Evolutionary conservation across 2,329 filamentous ascomycete species (phyloP).

Genomic region (Chaetomium strumarium): DNA sequence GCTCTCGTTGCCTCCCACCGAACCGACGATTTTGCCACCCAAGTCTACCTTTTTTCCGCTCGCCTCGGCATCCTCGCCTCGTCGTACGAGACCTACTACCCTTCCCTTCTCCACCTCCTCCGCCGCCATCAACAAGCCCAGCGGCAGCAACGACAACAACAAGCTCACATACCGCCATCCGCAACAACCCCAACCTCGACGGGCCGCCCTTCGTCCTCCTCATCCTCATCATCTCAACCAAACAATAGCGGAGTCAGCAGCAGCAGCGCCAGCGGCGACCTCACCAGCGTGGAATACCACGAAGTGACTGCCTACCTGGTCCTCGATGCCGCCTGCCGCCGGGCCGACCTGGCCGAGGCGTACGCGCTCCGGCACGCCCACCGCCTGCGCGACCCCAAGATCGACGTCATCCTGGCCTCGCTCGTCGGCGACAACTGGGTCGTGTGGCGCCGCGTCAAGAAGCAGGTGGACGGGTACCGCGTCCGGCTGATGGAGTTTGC

Average conservation of each 20-base stretch:
- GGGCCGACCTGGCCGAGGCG: conserved; percentile 67
- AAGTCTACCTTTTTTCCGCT: conserved; percentile 87
- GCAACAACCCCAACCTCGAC: background rate
- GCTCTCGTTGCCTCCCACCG: conserved; percentile 75
- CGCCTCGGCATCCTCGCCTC: conserved; percentile 74
- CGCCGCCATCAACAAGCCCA: conserved; percentile 29
- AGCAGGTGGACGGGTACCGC: conserved; percentile 72
- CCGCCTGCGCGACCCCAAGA: conserved; percentile 55
- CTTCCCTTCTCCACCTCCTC: conserved; percentile 75
- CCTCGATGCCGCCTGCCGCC: conserved; percentile 82
- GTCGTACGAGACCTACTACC: conserved; percentile 84
- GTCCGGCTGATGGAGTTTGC: conserved; percentile 76
- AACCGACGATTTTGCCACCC: conserved; percentile 73
- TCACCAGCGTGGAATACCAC: conserved; percentile 65
- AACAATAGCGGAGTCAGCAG: too few relatives aligned
- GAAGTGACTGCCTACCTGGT: conserved; percentile 79
- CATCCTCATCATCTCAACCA: conserved; percentile 47
- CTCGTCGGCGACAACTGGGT: conserved; percentile 80
- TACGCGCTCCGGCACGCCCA: conserved; percentile 60
- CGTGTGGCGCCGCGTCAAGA: conserved; percentile 65
- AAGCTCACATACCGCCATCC: background rate
- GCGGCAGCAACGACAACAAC: background rate
- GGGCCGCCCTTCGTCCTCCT: background rate
- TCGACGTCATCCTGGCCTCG: conserved; percentile 63
- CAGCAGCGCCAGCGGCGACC: conserved; percentile 21